phyloP scores from a whole-genome alignment of 805 yeast species.

The Dipodascopsis uninucleata region DNA sequence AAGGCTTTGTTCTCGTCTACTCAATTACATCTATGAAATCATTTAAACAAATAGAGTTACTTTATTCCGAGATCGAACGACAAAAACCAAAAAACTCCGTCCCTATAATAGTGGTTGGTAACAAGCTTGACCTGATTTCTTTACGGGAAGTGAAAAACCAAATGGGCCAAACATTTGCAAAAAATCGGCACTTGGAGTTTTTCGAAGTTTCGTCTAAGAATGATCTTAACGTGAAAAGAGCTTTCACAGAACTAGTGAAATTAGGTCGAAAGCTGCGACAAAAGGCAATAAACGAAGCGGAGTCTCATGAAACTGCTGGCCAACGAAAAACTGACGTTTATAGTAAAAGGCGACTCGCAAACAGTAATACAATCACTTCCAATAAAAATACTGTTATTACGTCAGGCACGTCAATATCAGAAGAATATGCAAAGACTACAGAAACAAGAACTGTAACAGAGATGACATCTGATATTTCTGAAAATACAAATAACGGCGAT shows the following conservation, averaged over 20 bases:
- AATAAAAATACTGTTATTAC: too few species aligned
- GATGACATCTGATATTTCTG: too few species aligned
- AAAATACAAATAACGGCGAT: too few species aligned
- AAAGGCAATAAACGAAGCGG: too few species aligned
- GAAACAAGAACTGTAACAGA: too few species aligned
- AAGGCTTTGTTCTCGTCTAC: conserved; percentile 84
- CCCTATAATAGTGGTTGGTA: conserved; percentile 89
- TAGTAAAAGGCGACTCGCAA: too few species aligned
- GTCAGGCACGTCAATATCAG: too few species aligned
- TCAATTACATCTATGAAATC: conserved; percentile 76
- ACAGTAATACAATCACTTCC: too few species aligned
- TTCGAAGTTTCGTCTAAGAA: conserved; percentile 92
- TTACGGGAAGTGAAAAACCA: conserved; percentile 75
- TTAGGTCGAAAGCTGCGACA: too few species aligned
- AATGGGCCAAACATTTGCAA: conserved; percentile 78
- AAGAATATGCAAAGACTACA: too few species aligned
- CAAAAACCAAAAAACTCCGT: conserved; percentile 73
- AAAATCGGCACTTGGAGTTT: conserved; percentile 82
- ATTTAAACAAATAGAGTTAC: conserved; percentile 68
- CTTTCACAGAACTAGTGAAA: conserved; percentile 73
- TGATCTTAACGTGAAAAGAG: conserved; percentile 84
- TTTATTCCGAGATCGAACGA: conserved; percentile 78
- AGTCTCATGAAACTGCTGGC: too few species aligned
- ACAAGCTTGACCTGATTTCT: conserved; percentile 77
- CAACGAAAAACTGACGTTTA: too few species aligned